Evolutionary conservation across 1,284 basidiomycete genomes (phyloP).

Genomic region (Lignosus rhinocerotis): DNA sequence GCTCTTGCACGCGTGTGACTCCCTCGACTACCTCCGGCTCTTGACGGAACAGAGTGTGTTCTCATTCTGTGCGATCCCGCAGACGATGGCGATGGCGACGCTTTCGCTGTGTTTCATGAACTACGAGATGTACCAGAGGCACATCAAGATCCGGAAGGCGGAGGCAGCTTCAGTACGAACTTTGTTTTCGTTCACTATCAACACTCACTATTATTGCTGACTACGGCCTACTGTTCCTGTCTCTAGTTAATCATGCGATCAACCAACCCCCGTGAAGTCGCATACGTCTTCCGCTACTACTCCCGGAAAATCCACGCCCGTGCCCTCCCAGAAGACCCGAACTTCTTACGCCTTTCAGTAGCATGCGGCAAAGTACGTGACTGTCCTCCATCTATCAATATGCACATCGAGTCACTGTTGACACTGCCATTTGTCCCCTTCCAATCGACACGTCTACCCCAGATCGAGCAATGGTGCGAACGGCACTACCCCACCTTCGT

Average conservation of each 20-base stretch:
- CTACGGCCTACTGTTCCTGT: neutral
- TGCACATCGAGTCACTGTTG: too few relatives aligned
- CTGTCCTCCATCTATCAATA: neutral
- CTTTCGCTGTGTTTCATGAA: constrained; percentile 94
- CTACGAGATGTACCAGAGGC: constrained; percentile 82
- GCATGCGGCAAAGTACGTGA: constrained; percentile 72
- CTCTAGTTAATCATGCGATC: constrained; percentile 84
- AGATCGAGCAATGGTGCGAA: constrained; percentile 94
- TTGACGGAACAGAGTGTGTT: constrained; percentile 93
- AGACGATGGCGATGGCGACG: constrained; percentile 96
- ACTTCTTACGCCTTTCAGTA: constrained; percentile 80
- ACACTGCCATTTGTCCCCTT: too few relatives aligned
- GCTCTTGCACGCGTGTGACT: constrained; percentile 81
- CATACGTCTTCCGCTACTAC: constrained; percentile 85
- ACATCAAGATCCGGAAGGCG: constrained; percentile 96
- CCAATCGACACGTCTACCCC: neutral
- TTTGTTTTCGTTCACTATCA: neutral
- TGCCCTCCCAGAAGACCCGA: constrained; percentile 81
- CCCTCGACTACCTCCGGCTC: constrained; percentile 88
- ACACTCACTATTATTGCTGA: neutral
- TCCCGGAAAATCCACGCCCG: constrained; percentile 83
- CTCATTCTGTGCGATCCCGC: constrained; percentile 96
- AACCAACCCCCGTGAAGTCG: constrained; percentile 91
- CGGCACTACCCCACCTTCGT: constrained; percentile 89
- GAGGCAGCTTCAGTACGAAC: constrained; percentile 74